Evolutionary conservation across 2,329 filamentous ascomycete genomes (phyloP).

Genomic region (Colletotrichum trifolii): DNA sequence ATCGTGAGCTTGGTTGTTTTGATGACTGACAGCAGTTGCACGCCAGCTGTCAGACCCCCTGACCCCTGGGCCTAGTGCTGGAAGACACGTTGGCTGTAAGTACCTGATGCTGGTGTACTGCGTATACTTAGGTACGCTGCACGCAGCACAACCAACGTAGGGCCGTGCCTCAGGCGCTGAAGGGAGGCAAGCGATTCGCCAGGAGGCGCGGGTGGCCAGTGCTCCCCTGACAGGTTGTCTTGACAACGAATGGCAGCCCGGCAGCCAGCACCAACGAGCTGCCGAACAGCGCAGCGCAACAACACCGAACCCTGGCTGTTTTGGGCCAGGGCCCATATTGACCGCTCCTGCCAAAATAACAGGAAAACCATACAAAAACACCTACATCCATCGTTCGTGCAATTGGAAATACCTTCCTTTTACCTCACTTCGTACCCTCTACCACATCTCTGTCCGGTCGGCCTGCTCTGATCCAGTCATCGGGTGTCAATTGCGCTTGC

Average conservation of each 20-base stretch:
- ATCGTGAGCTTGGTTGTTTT: no score
- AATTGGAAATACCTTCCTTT: slow-evolving; percentile 35
- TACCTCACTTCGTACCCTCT: slow-evolving; percentile 23
- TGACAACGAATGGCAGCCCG: slow-evolving; percentile 37
- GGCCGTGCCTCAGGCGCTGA: slow-evolving; percentile 31
- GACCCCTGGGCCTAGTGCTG: no score
- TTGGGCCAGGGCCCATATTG: slow-evolving; percentile 35
- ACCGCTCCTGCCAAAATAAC: slow-evolving; percentile 36
- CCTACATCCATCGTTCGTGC: slow-evolving; percentile 30
- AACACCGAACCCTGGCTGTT: slow-evolving; percentile 37
- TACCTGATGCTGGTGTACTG: no score
- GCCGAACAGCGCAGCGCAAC: slow-evolving; percentile 14
- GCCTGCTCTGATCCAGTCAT: slow-evolving; percentile 9
- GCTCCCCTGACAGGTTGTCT: slow-evolving; percentile 33
- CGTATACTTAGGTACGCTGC: no score
- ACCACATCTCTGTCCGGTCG: neutral
- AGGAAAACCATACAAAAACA: slow-evolving; percentile 37
- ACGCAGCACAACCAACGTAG: no score
- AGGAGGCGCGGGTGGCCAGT: slow-evolving; percentile 24
- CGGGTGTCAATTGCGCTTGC: slow-evolving; percentile 1
- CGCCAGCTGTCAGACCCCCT: no score
- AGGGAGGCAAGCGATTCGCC: slow-evolving; percentile 21
- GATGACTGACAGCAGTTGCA: no score
- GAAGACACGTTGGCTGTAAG: no score
- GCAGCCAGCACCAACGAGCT: slow-evolving; percentile 19